Evolutionary conservation across 768 basidiomycete genomes (phyloP).

Genomic region (Dentipellis fragilis): DNA sequence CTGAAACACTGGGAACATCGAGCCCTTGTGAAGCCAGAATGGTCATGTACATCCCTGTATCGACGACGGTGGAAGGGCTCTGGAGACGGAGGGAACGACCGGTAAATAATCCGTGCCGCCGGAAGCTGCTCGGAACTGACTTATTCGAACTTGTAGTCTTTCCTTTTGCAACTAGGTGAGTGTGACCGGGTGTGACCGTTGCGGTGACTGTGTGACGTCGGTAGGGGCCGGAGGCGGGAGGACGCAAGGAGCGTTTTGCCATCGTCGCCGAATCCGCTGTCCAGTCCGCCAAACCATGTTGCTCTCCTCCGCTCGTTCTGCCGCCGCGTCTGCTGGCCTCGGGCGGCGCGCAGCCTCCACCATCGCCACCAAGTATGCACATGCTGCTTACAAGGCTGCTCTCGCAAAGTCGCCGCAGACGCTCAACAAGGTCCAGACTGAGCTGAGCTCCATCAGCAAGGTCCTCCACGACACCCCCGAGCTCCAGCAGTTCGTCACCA

Average conservation of each 20-base stretch:
- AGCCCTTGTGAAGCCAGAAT: no score
- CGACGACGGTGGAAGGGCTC: no score
- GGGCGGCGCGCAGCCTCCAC: constrained; percentile 67
- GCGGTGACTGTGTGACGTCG: neutral
- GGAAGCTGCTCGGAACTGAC: no score
- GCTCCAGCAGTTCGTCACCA: constrained; percentile 63
- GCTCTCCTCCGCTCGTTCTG: constrained; percentile 43
- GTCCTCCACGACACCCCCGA: constrained; percentile 59
- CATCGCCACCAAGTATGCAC: constrained; percentile 78
- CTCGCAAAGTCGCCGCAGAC: constrained; percentile 74
- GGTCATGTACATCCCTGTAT: no score
- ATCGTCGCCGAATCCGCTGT: neutral
- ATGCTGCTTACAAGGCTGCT: constrained; percentile 72
- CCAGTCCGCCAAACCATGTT: constrained; percentile 35
- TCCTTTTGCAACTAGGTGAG: no score
- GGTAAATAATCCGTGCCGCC: no score
- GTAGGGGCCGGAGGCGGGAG: neutral
- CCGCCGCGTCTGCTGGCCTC: constrained; percentile 34
- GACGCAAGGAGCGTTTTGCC: neutral
- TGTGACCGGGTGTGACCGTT: no score
- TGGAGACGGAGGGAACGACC: no score
- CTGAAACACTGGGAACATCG: no score
- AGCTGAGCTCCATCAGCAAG: constrained; percentile 62
- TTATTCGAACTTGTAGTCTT: no score
- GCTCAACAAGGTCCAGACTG: constrained; percentile 79